phyloP scores from a whole-genome alignment of 352 stramenopile genomes.

The Globisporangium cylindrosporum region DNA sequence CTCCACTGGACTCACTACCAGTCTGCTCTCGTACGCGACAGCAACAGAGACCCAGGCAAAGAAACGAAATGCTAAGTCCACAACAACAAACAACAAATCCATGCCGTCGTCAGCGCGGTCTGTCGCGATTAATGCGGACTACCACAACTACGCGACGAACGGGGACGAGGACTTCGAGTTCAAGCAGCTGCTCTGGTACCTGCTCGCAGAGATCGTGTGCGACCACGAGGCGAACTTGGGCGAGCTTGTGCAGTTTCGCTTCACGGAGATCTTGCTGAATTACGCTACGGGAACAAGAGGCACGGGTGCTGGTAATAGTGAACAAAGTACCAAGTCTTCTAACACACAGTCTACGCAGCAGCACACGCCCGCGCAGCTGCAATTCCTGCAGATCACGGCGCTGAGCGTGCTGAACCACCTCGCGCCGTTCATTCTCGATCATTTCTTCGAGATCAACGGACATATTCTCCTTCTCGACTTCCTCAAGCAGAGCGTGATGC shows the following conservation, averaged over 20 bases:
- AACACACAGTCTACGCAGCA: constrained; percentile 16
- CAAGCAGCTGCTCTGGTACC: constrained; percentile 73
- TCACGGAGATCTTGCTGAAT: constrained; percentile 54
- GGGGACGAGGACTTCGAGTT: constrained; percentile 80
- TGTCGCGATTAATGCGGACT: constrained; percentile 48
- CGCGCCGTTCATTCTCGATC: constrained; percentile 44
- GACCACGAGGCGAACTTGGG: constrained; percentile 50
- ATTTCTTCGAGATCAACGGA: constrained; percentile 55
- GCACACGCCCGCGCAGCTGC: constrained; percentile 47
- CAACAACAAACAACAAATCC: neutral
- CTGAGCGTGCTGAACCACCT: constrained; percentile 59
- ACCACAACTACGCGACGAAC: constrained; percentile 61
- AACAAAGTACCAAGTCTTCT: constrained; percentile 1
- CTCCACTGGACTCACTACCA: constrained; percentile 50
- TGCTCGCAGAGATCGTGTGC: constrained; percentile 52
- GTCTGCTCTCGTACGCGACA: constrained; percentile 62
- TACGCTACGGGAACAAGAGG: constrained; percentile 37
- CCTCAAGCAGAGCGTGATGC: constrained; percentile 32
- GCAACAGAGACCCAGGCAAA: constrained; percentile 18
- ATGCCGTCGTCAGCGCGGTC: constrained; percentile 13
- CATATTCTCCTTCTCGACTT: constrained; percentile 51
- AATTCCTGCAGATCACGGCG: constrained; percentile 53
- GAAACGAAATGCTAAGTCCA: constrained; percentile 14
- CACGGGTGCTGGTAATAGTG: constrained; percentile 1
- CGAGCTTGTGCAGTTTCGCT: constrained; percentile 67